Base-by-base conservation (phyloP, 140 eudicot species). In the Bidens hawaiensis region DNA sequence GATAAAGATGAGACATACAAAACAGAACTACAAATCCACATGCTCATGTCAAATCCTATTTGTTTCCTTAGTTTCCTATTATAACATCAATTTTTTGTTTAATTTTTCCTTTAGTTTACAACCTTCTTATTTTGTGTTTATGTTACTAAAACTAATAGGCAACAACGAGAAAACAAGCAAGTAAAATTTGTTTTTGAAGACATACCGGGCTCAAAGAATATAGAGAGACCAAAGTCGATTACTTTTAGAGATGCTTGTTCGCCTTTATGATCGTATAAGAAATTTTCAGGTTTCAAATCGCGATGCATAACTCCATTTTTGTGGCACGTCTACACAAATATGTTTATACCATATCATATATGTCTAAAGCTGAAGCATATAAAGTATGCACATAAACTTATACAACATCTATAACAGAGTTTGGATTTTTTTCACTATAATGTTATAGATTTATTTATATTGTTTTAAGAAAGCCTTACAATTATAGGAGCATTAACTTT, bases 271-370 rank as follows among this genome's bases (percentile, higher is more conserved):
- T 89, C 81, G 18, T 75, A 91, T 60, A 91, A 75, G 64, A 91
- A 91, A 66, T 87, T 91, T 65, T 90, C 98, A 0, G 98, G 98
- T 51, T 91, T 91, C 18, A 91, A 79, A 75, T 90, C 97, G 21
- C 94, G 69, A 51, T 87, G 97, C 60, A 90, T 90, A 5, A 90
- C 97, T 41, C 96, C 89, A 59, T 87, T 75, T 19, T 76, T 52
- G 55, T 91, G 98, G 76, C 98, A 91, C 10, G 79, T 88, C 98
- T 91, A 71, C 64, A 53, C 27, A 65, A 13, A 46, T 14, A 47
- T 11, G 2, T 25, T 17, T 40, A 8, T 4, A 47, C 0, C 1
- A 24, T 51, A 1, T 16, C 25, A 25, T 23, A 52, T 52, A 52
- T 24, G 4, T 4, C 10, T 5, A 13, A 25, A 52, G 14, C 0